A percentile compares a stretch with the other conserved stretches of the same genome.
Conservation (phyloP, 2,329 filamentous ascomycete species). For the Cytospora paraplurivora region DNA sequence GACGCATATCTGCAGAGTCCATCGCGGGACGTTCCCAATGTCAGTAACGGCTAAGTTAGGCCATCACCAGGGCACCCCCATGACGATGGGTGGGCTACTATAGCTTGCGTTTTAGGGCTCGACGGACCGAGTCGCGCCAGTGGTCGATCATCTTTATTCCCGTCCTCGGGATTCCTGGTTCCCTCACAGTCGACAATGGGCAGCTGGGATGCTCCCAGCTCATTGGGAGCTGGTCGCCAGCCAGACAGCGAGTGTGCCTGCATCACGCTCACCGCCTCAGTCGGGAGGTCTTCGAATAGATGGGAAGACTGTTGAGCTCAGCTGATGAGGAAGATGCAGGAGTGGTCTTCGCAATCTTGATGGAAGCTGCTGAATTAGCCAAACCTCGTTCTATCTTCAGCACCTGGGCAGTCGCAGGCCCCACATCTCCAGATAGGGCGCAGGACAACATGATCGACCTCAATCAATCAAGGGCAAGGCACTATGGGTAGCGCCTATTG, state of each 20-base stretch:
- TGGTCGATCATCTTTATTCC: slow-evolving; percentile 22
- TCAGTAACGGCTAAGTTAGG: slow-evolving; percentile 2
- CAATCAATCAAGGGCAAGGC: slow-evolving; percentile 9
- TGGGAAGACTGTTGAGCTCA: slow-evolving; percentile 6
- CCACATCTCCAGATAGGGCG: background rate
- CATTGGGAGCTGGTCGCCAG: slow-evolving; percentile 16
- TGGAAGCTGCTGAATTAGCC: background rate
- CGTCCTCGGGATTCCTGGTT: slow-evolving; percentile 17
- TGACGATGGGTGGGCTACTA: slow-evolving; percentile 1
- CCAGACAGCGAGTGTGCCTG: slow-evolving; percentile 28
- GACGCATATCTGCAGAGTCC: background rate
- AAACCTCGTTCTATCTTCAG: background rate
- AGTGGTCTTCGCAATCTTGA: background rate
- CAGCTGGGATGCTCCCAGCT: slow-evolving; percentile 27
- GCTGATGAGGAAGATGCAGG: slow-evolving; percentile 1
- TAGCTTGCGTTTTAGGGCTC: slow-evolving; percentile 16
- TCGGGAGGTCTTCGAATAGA: background rate
- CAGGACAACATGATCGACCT: background rate
- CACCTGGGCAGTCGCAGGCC: background rate
- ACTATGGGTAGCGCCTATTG: background rate
- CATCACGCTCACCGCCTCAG: slow-evolving; percentile 28
- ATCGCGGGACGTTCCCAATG: background rate
- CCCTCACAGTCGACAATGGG: background rate
- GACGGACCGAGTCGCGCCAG: slow-evolving; percentile 25
- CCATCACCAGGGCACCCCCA: slow-evolving; percentile 9